A percentile compares a stretch with the other conserved stretches of the same genome.
Evolutionary conservation across 2,329 filamentous ascomycete genomes (phyloP).

Genomic region (Hypocrella siamensis): DNA sequence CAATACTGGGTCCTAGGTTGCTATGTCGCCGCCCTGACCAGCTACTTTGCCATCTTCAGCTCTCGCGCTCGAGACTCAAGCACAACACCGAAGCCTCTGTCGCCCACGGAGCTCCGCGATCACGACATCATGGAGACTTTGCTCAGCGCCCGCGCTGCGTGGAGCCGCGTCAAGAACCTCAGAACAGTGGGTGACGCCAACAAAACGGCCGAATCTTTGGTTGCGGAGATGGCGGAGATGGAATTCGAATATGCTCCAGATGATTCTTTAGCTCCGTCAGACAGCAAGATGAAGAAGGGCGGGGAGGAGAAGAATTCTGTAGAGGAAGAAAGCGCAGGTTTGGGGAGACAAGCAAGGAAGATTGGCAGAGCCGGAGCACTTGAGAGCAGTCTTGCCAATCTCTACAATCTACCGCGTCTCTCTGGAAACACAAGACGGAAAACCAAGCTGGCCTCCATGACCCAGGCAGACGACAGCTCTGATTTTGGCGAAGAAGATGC

Average conservation of each 20-base stretch:
- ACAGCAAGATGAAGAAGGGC: constrained; percentile 15
- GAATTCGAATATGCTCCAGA: constrained; percentile 8
- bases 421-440: constrained; percentile 27
- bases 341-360: constrained; percentile 24
- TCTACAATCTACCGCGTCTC: constrained; percentile 44
- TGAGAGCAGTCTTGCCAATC: constrained; percentile 53
- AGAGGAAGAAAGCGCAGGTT: constrained; percentile 19
- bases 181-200: constrained; percentile 27
- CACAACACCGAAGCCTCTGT: constrained; percentile 41
- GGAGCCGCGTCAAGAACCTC: constrained; percentile 60
- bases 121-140: constrained; percentile 84
- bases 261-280: constrained; percentile 5
- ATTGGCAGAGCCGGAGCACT: constrained; percentile 41
- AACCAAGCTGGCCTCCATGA: constrained; percentile 13
- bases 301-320: constrained; percentile 11
- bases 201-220: constrained; percentile 2
- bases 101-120: constrained; percentile 67
- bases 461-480: constrained; percentile 46
- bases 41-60: constrained; percentile 91
- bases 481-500: constrained; percentile 87
- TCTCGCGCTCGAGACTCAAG: constrained; percentile 52
- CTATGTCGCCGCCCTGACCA: constrained; percentile 72
- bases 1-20: constrained; percentile 72
- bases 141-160: constrained; percentile 64
- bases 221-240: constrained; percentile 11